Conservation (phyloP, 2,329 filamentous ascomycete genomes). For the Herpotrichia juniperi region DNA sequence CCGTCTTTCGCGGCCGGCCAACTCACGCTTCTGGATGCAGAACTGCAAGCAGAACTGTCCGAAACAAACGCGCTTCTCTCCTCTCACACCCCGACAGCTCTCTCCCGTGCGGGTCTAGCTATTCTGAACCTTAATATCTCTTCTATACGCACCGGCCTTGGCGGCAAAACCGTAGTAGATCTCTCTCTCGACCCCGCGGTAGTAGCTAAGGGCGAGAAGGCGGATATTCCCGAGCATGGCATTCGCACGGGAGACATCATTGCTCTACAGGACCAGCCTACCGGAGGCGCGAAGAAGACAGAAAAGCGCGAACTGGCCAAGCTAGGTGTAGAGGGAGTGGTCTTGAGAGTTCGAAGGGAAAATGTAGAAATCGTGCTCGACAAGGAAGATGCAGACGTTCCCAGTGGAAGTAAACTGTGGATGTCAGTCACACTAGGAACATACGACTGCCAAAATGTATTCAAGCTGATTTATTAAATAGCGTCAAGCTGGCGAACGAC, state of each 20-base stretch:
- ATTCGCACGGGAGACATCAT: slow-evolving; percentile 80
- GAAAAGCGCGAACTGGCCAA: slow-evolving; percentile 74
- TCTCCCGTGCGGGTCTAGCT: slow-evolving; percentile 79
- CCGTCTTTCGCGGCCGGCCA: slow-evolving; percentile 73
- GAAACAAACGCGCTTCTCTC: slow-evolving; percentile 73
- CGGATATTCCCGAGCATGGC: slow-evolving; percentile 75
- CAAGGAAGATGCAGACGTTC: slow-evolving; percentile 63
- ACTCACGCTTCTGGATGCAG: slow-evolving; percentile 70
- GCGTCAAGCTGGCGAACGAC: slow-evolving; percentile 70
- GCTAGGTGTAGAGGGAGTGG: slow-evolving; percentile 72
- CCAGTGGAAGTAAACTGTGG: slow-evolving; percentile 63
- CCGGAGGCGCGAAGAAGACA: slow-evolving; percentile 71
- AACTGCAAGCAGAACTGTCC: slow-evolving; percentile 74
- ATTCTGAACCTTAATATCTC: slow-evolving; percentile 76
- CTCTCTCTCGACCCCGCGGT: slow-evolving; percentile 76
- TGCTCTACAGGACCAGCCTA: slow-evolving; percentile 74
- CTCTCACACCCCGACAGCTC: slow-evolving; percentile 69
- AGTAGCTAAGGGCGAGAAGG: slow-evolving; percentile 48
- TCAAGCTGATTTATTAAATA: slow-evolving; percentile 48
- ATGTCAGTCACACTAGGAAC: slow-evolving; percentile 55
- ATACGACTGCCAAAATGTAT: neutral
- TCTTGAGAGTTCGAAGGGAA: slow-evolving; percentile 66
- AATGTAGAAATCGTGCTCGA: slow-evolving; percentile 72
- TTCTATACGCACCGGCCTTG: slow-evolving; percentile 84
- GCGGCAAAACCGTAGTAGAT: slow-evolving; percentile 88